A percentile compares a stretch with the other conserved stretches of the same genome.
Conservation (phyloP, 2,329 filamentous ascomycete species). For the Venturia nashicola region DNA sequence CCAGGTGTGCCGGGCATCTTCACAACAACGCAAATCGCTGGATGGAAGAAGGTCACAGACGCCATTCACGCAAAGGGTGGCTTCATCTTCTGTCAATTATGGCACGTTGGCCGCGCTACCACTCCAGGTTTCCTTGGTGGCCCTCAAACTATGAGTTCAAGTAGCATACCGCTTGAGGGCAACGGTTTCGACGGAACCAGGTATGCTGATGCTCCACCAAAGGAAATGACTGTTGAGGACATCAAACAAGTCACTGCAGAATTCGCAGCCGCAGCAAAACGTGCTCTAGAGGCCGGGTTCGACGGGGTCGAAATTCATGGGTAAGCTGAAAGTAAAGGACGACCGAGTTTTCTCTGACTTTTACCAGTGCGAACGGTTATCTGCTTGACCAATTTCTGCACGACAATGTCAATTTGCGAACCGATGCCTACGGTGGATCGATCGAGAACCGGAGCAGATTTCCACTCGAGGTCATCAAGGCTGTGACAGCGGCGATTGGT, state of each 20-base stretch:
- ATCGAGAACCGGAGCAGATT: slow-evolving; percentile 43
- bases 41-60: slow-evolving; percentile 39
- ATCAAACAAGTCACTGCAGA: slow-evolving; percentile 27
- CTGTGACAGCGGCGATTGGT: slow-evolving; percentile 21
- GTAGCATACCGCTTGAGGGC: slow-evolving; percentile 14
- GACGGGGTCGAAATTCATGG: slow-evolving; percentile 40
- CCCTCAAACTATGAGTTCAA: slow-evolving; percentile 16
- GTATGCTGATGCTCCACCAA: slow-evolving; percentile 19
- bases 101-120: slow-evolving; percentile 37
- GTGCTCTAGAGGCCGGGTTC: slow-evolving; percentile 44
- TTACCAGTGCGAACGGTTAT: slow-evolving; percentile 21
- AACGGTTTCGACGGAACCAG: neutral
- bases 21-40: slow-evolving; percentile 29
- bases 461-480: slow-evolving; percentile 38
- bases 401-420: slow-evolving; percentile 36
- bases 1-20: slow-evolving; percentile 20
- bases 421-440: slow-evolving; percentile 38
- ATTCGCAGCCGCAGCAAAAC: slow-evolving; percentile 33
- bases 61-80: slow-evolving; percentile 39
- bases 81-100: slow-evolving; percentile 33
- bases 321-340: neutral
- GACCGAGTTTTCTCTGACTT: neutral
- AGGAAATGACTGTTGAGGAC: slow-evolving; percentile 17
- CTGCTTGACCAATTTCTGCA: slow-evolving; percentile 41
- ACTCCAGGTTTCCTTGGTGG: slow-evolving; percentile 18